Evolutionary conservation across 805 yeast genomes (phyloP), one percentile per base, ranked within the genome.

Genomic region (Henningerozyma blattae): DNA sequence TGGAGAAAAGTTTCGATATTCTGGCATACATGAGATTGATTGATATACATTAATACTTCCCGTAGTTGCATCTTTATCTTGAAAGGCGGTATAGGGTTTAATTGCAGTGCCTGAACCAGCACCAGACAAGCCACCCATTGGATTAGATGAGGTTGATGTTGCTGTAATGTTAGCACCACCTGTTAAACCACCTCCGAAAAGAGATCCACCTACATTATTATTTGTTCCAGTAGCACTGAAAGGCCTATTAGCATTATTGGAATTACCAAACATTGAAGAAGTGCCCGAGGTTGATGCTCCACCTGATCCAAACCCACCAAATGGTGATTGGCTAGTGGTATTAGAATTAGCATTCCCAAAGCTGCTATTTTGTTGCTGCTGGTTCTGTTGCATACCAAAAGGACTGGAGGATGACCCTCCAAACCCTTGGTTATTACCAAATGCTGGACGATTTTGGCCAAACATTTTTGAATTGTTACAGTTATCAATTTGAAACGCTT

Each of bases 21-120:
- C 94, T 4, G 94, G 94, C 96, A 91, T 87, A 30, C 83, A 71
- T 9, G 82, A 64, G 40, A 91, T 79, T 45, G 75, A 75, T 56
- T 89, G 84, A 59, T 65, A 87, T 32, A 66, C 59, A 35, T 74
- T 76, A 15, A 65, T 62, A 5, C 71, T 69, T 22, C 74, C 70
- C 10, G 75, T 63, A 4, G 65, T 54, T 24, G 59, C 52, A 49
- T 87, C 96, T 47, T 79, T 81, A 54, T 89, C 96, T 24, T 67
- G 64, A 43, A 58, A 67, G 7, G 86, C 69, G 33, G 73, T 65
- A 52, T 76, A 87, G 1, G 94, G 89, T 45, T 68, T 74, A 7
- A 67, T 58, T 0, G 77, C 71, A 4, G 95, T 78, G 22, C 95
- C 94, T 42, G 74, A 68, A 58, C 70, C 63, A 36, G 60, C 40